Evolutionary conservation across 2,329 filamentous ascomycete species (phyloP).

Genomic region (Dothistroma septosporum): DNA sequence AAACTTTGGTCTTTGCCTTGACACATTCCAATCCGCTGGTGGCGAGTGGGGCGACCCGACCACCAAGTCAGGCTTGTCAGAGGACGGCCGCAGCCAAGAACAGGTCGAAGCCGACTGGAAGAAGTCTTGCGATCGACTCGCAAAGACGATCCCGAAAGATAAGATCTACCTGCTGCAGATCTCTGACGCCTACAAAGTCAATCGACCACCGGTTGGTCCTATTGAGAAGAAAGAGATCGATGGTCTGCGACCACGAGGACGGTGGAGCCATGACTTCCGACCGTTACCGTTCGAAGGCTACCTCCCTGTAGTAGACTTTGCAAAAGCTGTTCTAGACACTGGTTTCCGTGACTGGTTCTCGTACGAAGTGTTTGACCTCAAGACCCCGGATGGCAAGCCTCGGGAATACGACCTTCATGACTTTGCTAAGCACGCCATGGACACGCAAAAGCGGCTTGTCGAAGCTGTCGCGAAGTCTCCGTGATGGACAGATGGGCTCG

Average conservation of each 20-base stretch:
- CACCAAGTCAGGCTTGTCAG: constrained; percentile 56
- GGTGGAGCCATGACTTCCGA: constrained; percentile 69
- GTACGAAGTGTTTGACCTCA: constrained; percentile 66
- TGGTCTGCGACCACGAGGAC: constrained; percentile 57
- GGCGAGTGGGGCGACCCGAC: constrained; percentile 71
- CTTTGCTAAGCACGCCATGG: constrained; percentile 32
- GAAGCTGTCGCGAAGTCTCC: constrained; percentile 18
- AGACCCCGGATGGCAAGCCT: constrained; percentile 49
- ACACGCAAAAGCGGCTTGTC: constrained; percentile 39
- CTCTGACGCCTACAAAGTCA: constrained; percentile 66
- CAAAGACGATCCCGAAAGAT: constrained; percentile 55
- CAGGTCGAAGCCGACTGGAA: constrained; percentile 46
- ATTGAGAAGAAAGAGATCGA: constrained; percentile 49
- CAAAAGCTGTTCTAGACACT: constrained; percentile 62
- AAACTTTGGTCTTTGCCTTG: constrained; percentile 70
- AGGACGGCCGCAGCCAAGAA: constrained; percentile 41
- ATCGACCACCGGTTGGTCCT: constrained; percentile 38
- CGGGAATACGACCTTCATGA: constrained; percentile 48
- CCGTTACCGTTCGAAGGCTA: constrained; percentile 69
- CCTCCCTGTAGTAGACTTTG: constrained; percentile 62
- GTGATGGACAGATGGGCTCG: neutral
- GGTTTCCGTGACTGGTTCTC: constrained; percentile 65
- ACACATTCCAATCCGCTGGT: constrained; percentile 72
- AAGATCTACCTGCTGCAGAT: constrained; percentile 75
- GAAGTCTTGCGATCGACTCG: constrained; percentile 46